A percentile compares a stretch with the other conserved stretches of the same genome.
phyloP scores from a whole-genome alignment of 805 yeast genomes.

The Grigorovia humatica region DNA sequence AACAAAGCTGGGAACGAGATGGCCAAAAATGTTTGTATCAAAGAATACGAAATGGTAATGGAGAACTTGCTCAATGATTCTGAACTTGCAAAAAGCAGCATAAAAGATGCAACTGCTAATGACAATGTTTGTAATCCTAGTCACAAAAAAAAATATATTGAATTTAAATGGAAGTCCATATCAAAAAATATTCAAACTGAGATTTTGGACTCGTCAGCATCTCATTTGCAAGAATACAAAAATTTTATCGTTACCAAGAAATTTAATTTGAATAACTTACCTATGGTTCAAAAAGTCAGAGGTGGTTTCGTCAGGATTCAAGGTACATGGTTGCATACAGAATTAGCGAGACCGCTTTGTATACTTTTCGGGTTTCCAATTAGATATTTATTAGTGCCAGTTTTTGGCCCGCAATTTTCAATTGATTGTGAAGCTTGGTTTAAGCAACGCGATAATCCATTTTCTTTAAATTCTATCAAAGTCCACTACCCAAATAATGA shows the following conservation, averaged over 20 bases:
- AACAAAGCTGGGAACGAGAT: not conserved
- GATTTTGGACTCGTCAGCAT: constrained; percentile 3
- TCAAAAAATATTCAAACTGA: constrained; percentile 10
- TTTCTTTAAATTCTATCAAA: not conserved
- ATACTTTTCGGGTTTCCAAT: constrained; percentile 67
- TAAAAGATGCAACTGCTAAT: not conserved
- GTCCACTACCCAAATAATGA: not conserved
- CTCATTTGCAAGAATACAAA: not conserved
- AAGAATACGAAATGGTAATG: not conserved
- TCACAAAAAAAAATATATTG: constrained; percentile 7
- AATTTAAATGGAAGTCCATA: constrained; percentile 23
- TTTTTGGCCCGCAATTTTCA: constrained; percentile 62
- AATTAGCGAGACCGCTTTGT: constrained; percentile 57
- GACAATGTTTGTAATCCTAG: not conserved
- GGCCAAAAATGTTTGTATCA: not conserved
- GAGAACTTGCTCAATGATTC: not conserved
- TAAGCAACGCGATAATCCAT: not conserved
- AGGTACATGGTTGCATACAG: constrained; percentile 85
- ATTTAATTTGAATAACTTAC: not conserved
- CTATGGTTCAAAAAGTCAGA: constrained; percentile 50
- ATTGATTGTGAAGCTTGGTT: constrained; percentile 21
- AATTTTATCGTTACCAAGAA: not conserved
- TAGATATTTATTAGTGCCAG: constrained; percentile 63
- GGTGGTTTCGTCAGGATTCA: constrained; percentile 90
- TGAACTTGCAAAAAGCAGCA: not conserved